phyloP scores from a whole-genome alignment of 176 grass and related monocot species.

The Tillandsia fasciculata region DNA sequence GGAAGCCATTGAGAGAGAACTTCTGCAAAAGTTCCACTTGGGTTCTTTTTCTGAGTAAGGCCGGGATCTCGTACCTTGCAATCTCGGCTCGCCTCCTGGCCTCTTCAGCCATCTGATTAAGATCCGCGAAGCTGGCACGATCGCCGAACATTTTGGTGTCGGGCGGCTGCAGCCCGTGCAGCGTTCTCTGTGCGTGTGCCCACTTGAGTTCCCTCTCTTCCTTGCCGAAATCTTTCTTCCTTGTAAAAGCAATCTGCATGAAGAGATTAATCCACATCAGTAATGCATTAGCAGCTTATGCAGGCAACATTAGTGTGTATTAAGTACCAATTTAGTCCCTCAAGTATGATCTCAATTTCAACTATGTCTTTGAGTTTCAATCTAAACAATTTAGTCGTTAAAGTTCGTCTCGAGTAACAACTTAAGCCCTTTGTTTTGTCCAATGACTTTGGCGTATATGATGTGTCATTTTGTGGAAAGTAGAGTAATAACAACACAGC shows the following conservation, averaged over 20 bases:
- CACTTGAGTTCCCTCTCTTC: conserved; percentile 77
- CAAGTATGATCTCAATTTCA: too few relatives aligned
- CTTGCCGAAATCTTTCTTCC: conserved; percentile 75
- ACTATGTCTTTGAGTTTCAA: too few relatives aligned
- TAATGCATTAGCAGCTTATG: neutral
- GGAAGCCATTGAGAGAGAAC: neutral
- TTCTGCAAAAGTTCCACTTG: neutral
- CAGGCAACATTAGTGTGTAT: neutral
- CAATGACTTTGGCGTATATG: too few relatives aligned
- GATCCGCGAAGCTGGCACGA: conserved; percentile 46
- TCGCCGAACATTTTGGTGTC: conserved; percentile 53
- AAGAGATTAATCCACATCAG: neutral
- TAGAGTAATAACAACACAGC: too few relatives aligned
- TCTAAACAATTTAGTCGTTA: too few relatives aligned
- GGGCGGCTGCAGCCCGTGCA: conserved; percentile 69
- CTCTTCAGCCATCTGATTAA: conserved; percentile 78
- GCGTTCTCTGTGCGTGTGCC: conserved; percentile 84
- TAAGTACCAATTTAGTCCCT: neutral
- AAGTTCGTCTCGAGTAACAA: too few relatives aligned
- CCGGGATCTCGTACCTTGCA: conserved; percentile 40
- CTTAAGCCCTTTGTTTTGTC: too few relatives aligned
- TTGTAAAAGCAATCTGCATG: conserved; percentile 67
- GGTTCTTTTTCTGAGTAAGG: neutral
- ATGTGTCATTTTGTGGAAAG: too few relatives aligned
- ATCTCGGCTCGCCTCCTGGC: conserved; percentile 76